Conservation (phyloP, 441 rosid species). For the Syzygium malaccense region DNA sequence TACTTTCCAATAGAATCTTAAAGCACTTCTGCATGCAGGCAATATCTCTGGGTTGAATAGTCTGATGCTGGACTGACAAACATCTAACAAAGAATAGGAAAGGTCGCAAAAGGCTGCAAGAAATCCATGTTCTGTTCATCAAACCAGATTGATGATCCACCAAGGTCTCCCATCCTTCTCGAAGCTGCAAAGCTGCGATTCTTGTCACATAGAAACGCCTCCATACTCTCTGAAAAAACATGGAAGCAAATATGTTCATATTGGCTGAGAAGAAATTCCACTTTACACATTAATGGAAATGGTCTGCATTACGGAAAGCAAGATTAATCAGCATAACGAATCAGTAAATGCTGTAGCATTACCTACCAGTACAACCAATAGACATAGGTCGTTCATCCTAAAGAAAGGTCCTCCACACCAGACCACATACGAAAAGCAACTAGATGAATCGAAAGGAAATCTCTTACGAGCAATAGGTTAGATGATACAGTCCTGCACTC, state of each 20-base stretch:
- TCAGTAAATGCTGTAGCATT: neutral
- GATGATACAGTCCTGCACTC: neutral
- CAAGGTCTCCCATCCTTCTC: slow-evolving; percentile 61
- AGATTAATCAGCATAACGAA: neutral
- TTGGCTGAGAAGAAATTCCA: neutral
- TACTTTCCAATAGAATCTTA: slow-evolving; percentile 64
- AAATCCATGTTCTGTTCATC: slow-evolving; percentile 48
- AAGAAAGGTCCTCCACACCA: neutral
- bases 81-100: slow-evolving; percentile 62
- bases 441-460: neutral
- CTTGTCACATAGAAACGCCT: slow-evolving; percentile 56
- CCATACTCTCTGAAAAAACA: slow-evolving; percentile 71
- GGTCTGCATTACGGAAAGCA: neutral
- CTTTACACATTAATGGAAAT: neutral
- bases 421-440: neutral
- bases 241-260: neutral
- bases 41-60: slow-evolving; percentile 38
- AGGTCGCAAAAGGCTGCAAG: slow-evolving; percentile 61
- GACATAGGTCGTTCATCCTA: neutral
- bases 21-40: slow-evolving; percentile 63
- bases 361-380: neutral
- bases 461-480: neutral
- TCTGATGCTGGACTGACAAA: slow-evolving; percentile 42
- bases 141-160: slow-evolving; percentile 30
- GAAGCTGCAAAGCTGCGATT: slow-evolving; percentile 55